These are phyloP conservation scores for Trichoderma citrinoviride DNA, from an alignment of 2,329 filamentous ascomycete species.

Conservation along the genomic window DNA sequence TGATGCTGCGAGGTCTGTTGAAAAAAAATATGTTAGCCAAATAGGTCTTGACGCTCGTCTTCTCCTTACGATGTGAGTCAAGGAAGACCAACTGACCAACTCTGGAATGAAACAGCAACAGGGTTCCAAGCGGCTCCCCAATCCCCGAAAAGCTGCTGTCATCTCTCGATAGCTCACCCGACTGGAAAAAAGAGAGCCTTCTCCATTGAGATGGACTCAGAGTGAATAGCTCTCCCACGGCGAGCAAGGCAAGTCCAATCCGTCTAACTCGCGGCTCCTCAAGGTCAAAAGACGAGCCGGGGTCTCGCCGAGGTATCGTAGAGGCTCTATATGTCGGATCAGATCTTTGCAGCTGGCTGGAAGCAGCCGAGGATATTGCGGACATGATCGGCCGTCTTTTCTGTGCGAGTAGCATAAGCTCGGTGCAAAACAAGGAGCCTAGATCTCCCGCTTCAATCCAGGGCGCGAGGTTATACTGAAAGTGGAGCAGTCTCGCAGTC, in stretches of 20 bases:
- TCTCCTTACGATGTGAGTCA: background rate
- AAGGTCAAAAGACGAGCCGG: background rate
- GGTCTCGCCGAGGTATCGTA: background rate
- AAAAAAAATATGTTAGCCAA: background rate
- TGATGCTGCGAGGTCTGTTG: slow-evolving; percentile 23
- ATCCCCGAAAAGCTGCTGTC: background rate
- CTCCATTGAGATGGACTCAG: slow-evolving; percentile 21
- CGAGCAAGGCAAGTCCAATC: slow-evolving; percentile 17
- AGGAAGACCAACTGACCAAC: slow-evolving; percentile 20
- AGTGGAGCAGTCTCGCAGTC: slow-evolving; percentile 24
- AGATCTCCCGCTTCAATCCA: slow-evolving; percentile 27
- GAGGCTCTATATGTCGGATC: background rate
- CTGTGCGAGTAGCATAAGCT: slow-evolving; percentile 25
- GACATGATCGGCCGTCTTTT: slow-evolving; percentile 5
- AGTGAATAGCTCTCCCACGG: slow-evolving; percentile 11
- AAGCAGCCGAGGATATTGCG: slow-evolving; percentile 20
- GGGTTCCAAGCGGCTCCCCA: slow-evolving; percentile 23
- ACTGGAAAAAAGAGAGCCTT: background rate
- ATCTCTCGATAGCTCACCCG: background rate
- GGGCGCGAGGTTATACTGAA: slow-evolving; percentile 26
- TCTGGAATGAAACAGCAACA: slow-evolving; percentile 22
- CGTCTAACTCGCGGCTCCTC: slow-evolving; percentile 8
- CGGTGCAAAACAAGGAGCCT: slow-evolving; percentile 21
- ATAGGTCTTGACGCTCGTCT: no score
- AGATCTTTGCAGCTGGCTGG: slow-evolving; percentile 9